Conservation (phyloP, 176 grass and related monocot genomes). For the Miscanthus lutarioriparius region DNA sequence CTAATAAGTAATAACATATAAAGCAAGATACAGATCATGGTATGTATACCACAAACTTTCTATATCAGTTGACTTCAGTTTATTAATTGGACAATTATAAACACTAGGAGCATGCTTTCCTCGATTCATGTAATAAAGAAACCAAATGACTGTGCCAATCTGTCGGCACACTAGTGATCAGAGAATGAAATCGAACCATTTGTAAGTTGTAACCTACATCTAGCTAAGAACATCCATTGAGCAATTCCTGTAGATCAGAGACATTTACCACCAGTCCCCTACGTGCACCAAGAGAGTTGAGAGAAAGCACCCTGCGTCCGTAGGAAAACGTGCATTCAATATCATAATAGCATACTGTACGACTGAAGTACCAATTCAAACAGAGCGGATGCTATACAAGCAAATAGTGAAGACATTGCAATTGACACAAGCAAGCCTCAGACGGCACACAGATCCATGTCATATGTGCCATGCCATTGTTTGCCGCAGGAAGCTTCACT, state of each 20-base stretch:
- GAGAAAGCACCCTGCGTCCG: slow-evolving; percentile 65
- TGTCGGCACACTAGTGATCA: background rate
- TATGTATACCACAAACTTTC: no score
- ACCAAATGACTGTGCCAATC: background rate
- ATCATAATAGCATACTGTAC: background rate
- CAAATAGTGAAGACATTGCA: background rate
- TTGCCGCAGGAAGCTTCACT: no score
- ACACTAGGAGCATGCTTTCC: no score
- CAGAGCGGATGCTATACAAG: background rate
- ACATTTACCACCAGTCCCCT: slow-evolving; percentile 64
- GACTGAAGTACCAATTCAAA: background rate
- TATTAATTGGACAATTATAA: no score
- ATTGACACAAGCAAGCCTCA: background rate
- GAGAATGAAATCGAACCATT: background rate
- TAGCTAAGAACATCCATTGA: slow-evolving; percentile 74
- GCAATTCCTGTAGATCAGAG: slow-evolving; percentile 71
- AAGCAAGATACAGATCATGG: no score
- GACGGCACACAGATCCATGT: background rate
- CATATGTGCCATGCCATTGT: no score
- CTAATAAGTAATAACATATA: no score
- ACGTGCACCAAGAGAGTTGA: slow-evolving; percentile 61
- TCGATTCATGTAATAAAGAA: slow-evolving; percentile 3
- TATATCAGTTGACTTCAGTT: no score
- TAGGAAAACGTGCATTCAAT: slow-evolving; percentile 13
- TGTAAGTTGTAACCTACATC: slow-evolving; percentile 29